Conservation (phyloP, 768 basidiomycete genomes). For the Podaxis sp. region DNA sequence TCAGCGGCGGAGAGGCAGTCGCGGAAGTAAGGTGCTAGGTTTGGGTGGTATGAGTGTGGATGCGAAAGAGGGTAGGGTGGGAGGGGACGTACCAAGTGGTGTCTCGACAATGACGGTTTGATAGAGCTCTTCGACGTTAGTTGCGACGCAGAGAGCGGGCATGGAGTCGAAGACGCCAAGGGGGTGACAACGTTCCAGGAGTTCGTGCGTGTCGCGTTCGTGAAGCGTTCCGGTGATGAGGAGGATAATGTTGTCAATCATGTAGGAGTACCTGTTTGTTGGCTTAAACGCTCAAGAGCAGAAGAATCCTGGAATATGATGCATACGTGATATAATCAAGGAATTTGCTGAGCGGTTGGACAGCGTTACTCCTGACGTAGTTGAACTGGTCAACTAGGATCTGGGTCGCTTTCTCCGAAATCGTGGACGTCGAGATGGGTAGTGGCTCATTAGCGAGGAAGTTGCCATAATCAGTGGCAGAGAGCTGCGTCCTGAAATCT, state of each 20-base stretch:
- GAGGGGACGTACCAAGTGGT: constrained; percentile 71
- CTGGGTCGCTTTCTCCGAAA: constrained; percentile 95
- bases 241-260: constrained; percentile 99
- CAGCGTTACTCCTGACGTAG: constrained; percentile 86
- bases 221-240: constrained; percentile 97
- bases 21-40: constrained; percentile 88
- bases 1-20: constrained; percentile 94
- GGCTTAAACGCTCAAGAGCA: constrained; percentile 13
- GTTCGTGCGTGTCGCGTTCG: constrained; percentile 95
- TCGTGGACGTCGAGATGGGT: constrained; percentile 90
- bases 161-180: constrained; percentile 97
- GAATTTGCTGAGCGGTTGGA: constrained; percentile 88
- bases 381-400: constrained; percentile 97
- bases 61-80: not conserved
- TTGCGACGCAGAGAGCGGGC: constrained; percentile 98
- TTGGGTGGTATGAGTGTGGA: constrained; percentile 1
- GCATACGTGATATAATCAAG: constrained; percentile 97
- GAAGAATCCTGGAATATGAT: constrained; percentile 1
- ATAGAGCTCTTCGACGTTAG: constrained; percentile 97
- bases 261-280: constrained; percentile 82
- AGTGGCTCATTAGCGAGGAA: constrained; percentile 96
- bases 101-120: constrained; percentile 97
- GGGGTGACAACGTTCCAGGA: constrained; percentile 95
- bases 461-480: constrained; percentile 96
- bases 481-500: constrained; percentile 96